A percentile compares a stretch with the other conserved stretches of the same genome.
Evolutionary conservation across 169 alveolate genomes (phyloP).

Genomic region (Besnoitia besnoiti): DNA sequence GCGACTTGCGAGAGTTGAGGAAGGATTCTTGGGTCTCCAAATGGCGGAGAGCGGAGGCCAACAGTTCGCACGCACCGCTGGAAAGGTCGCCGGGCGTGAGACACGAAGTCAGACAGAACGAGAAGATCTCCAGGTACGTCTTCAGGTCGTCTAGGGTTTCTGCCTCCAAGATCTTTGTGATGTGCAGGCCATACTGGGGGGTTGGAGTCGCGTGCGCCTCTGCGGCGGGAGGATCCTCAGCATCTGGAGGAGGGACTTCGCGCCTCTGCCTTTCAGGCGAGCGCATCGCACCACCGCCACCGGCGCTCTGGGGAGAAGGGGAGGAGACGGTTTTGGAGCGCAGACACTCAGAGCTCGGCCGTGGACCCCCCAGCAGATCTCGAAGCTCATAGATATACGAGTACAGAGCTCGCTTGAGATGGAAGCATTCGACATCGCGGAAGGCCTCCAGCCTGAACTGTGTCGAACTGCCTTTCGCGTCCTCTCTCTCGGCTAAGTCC

Average conservation of each 20-base stretch:
- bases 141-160: constrained; percentile 5
- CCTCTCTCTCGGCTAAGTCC: neutral
- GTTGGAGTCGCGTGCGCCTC: neutral
- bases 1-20: no score
- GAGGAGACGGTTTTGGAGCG: neutral
- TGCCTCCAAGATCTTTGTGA: constrained; percentile 45
- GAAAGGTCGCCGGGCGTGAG: constrained; percentile 39
- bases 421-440: neutral
- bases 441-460: neutral
- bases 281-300: neutral
- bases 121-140: constrained; percentile 38
- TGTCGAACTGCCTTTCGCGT: neutral
- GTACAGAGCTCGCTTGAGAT: neutral
- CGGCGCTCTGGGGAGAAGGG: neutral
- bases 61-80: constrained; percentile 17
- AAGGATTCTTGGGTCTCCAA: neutral
- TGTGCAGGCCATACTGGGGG: neutral
- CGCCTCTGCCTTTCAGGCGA: neutral
- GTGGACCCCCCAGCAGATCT: neutral
- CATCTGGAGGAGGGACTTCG: no score
- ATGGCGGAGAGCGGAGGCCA: constrained; percentile 2
- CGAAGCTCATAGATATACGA: constrained; percentile 16
- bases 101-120: constrained; percentile 11
- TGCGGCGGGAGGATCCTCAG: neutral
- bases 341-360: neutral